These are phyloP conservation scores for Leptodermis oblonga DNA, from an alignment of 257 asterid species.

Conservation along the genomic window DNA sequence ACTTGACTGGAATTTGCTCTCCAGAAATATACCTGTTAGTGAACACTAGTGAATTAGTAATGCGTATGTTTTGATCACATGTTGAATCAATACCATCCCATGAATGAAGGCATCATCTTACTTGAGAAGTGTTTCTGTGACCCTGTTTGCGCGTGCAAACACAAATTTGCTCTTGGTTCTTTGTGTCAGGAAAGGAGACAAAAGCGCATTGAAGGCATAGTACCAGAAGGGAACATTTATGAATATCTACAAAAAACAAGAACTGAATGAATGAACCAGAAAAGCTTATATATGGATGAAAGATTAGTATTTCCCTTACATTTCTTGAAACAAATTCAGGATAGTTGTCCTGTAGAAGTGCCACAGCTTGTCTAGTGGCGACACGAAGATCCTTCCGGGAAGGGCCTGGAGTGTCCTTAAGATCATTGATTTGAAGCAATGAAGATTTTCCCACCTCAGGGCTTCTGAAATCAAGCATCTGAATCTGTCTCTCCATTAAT, in stretches of 20 bases:
- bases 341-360: conserved; percentile 54
- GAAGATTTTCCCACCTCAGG: conserved; percentile 35
- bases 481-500: conserved; percentile 53
- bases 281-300: not conserved
- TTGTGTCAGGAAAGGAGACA: conserved; percentile 56
- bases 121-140: conserved; percentile 56
- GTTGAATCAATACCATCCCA: not conserved
- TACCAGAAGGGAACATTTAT: conserved; percentile 74
- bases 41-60: not conserved
- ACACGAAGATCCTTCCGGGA: conserved; percentile 45
- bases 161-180: conserved; percentile 55
- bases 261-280: not conserved
- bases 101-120: conserved; percentile 23
- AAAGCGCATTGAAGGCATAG: conserved; percentile 52
- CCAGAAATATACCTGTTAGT: conserved; percentile 40
- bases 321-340: conserved; percentile 63
- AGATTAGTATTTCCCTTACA: conserved; percentile 25
- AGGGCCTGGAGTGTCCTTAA: conserved; percentile 52
- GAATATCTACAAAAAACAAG: conserved; percentile 34
- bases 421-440: conserved; percentile 55
- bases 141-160: conserved; percentile 51
- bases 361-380: conserved; percentile 42
- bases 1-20: conserved; percentile 42
- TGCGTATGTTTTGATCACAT: not conserved
- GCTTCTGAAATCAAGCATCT: conserved; percentile 41